phyloP scores from a whole-genome alignment of 106 monocot species.

The Apostasia ramifera region DNA sequence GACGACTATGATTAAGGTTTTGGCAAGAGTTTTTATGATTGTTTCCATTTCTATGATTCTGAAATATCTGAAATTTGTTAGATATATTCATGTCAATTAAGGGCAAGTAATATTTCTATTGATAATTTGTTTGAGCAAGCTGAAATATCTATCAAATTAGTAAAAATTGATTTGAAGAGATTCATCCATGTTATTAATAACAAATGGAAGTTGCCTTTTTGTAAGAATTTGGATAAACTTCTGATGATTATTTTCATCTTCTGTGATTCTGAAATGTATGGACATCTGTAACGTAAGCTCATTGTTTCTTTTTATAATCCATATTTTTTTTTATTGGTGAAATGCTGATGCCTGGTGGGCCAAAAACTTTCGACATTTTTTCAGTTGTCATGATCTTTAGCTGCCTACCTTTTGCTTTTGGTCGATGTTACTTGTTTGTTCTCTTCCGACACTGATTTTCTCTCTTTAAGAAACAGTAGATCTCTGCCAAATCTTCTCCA shows the following conservation, averaged over 20 bases:
- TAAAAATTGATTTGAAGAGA: too few species aligned
- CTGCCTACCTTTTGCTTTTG: conserved; percentile 9
- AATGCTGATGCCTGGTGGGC: neutral
- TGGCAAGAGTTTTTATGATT: neutral
- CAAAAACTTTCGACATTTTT: neutral
- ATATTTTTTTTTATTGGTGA: neutral
- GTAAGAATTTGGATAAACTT: neutral
- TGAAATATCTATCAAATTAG: neutral
- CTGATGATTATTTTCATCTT: neutral
- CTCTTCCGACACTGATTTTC: conserved; percentile 6
- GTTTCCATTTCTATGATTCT: neutral
- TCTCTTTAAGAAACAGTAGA: neutral
- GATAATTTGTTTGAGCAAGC: too few species aligned
- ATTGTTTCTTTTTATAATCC: neutral
- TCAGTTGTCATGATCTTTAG: conserved; percentile 1
- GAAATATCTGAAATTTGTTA: neutral
- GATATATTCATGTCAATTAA: neutral
- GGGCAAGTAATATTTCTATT: too few species aligned
- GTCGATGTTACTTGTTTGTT: conserved; percentile 10
- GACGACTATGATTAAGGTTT: neutral
- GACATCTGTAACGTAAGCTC: neutral
- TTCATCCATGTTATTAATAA: too few species aligned
- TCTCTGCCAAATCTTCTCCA: conserved; percentile 13
- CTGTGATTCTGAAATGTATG: neutral
- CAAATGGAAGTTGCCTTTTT: neutral